phyloP scores from a whole-genome alignment of 2,329 filamentous ascomycete genomes.

The Exophiala phaeomuriformis region DNA sequence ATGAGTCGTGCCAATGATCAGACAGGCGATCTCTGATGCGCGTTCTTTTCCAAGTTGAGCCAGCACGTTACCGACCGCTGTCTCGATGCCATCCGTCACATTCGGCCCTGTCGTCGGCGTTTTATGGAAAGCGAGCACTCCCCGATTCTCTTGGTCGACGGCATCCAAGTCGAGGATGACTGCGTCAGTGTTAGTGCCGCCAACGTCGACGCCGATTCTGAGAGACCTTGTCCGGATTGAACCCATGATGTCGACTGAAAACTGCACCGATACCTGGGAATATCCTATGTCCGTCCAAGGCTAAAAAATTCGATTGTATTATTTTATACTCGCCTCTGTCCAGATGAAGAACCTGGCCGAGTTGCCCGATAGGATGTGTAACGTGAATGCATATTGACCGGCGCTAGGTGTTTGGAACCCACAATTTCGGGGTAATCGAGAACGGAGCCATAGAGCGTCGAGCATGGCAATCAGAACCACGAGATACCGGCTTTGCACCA shows the following conservation, averaged over 20 bases:
- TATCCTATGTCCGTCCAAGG: neutral
- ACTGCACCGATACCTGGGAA: neutral
- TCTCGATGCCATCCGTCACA: conserved; percentile 45
- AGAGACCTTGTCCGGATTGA: conserved; percentile 26
- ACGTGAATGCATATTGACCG: neutral
- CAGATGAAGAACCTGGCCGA: neutral
- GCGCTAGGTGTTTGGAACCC: neutral
- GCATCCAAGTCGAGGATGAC: conserved; percentile 32
- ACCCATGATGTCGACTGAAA: neutral
- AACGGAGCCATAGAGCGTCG: neutral
- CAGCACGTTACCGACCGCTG: conserved; percentile 36
- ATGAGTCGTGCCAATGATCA: conserved; percentile 47
- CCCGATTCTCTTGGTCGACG: conserved; percentile 32
- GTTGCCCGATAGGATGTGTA: neutral
- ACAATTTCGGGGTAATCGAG: neutral
- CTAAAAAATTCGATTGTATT: neutral
- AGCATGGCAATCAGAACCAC: no score
- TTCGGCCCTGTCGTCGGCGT: conserved; percentile 42
- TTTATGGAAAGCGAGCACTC: conserved; percentile 45
- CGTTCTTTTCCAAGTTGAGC: neutral
- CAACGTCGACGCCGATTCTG: conserved; percentile 40
- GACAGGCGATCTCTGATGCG: neutral
- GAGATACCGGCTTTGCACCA: no score
- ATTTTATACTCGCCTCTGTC: neutral
- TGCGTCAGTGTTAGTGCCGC: conserved; percentile 22